These are phyloP conservation scores for Lophium mytilinum DNA, from an alignment of 495 filamentous ascomycete genomes.

Conservation along the genomic window DNA sequence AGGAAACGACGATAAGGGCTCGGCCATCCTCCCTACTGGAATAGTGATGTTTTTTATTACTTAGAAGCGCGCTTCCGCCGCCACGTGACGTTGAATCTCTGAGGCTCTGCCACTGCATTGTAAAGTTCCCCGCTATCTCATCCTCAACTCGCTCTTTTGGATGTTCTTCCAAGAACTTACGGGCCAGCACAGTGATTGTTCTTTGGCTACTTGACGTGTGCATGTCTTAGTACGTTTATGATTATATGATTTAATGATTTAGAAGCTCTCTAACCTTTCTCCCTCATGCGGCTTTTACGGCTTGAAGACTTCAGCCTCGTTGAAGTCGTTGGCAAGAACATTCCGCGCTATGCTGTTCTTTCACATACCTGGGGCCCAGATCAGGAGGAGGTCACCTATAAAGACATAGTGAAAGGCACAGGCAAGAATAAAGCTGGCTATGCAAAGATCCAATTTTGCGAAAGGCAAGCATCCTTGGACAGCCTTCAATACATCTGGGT, in stretches of 20 bases:
- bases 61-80: too few species aligned
- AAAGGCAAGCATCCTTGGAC: not conserved
- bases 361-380: not conserved
- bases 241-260: not conserved
- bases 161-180: too few species aligned
- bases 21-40: too few species aligned
- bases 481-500: not conserved
- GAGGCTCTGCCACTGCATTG: too few species aligned
- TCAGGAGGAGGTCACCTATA: not conserved
- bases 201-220: too few species aligned
- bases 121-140: too few species aligned
- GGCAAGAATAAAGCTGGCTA: conserved; percentile 2
- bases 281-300: not conserved
- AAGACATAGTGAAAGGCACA: conserved; percentile 1
- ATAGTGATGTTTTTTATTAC: too few species aligned
- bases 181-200: too few species aligned
- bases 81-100: too few species aligned
- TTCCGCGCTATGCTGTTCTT: not conserved
- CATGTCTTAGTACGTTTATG: too few species aligned
- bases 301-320: not conserved
- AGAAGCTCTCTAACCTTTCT: not conserved
- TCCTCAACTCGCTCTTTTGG: too few species aligned
- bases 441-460: not conserved
- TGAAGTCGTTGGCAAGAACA: not conserved
- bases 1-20: too few species aligned